Conservation (phyloP, 2,329 filamentous ascomycete species). For the Ceratocystiopsis sp. region DNA sequence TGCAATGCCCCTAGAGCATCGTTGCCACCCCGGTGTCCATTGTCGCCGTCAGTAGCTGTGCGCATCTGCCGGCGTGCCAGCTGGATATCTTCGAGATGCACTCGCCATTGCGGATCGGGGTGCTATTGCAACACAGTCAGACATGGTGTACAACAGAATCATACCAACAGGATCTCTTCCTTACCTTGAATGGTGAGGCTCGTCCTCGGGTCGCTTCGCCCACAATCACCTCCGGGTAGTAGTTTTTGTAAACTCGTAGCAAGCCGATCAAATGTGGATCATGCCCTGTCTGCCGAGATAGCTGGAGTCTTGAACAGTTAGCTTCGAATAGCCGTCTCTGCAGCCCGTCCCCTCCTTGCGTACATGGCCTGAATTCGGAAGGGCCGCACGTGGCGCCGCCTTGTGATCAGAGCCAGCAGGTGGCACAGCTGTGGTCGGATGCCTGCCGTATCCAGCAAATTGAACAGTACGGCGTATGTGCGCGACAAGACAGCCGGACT, state of each 20-base stretch:
- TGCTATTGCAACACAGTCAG: slow-evolving; percentile 25
- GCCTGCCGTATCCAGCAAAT: slow-evolving; percentile 63
- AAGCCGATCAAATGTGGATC: slow-evolving; percentile 60
- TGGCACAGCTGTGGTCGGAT: slow-evolving; percentile 55
- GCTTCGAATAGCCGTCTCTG: neutral
- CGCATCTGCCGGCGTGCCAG: slow-evolving; percentile 28
- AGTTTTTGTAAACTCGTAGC: slow-evolving; percentile 73
- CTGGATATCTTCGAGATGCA: slow-evolving; percentile 50
- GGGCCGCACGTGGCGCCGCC: slow-evolving; percentile 67
- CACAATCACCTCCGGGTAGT: slow-evolving; percentile 76
- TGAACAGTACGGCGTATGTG: slow-evolving; percentile 62
- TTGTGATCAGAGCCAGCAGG: slow-evolving; percentile 60
- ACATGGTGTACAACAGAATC: neutral
- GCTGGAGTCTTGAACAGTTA: slow-evolving; percentile 27
- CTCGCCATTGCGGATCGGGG: slow-evolving; percentile 60
- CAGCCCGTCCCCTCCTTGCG: slow-evolving; percentile 11
- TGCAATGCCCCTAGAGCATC: slow-evolving; percentile 16
- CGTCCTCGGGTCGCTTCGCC: slow-evolving; percentile 46
- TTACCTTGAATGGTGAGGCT: slow-evolving; percentile 43
- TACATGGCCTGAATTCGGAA: slow-evolving; percentile 66
- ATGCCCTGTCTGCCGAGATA: slow-evolving; percentile 46
- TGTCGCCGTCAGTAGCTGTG: no score
- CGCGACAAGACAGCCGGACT: slow-evolving; percentile 45
- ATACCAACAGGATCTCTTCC: neutral
- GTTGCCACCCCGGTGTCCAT: neutral